Evolutionary conservation across 495 filamentous ascomycete species (phyloP).

Genomic region (Trichoderma virens): DNA sequence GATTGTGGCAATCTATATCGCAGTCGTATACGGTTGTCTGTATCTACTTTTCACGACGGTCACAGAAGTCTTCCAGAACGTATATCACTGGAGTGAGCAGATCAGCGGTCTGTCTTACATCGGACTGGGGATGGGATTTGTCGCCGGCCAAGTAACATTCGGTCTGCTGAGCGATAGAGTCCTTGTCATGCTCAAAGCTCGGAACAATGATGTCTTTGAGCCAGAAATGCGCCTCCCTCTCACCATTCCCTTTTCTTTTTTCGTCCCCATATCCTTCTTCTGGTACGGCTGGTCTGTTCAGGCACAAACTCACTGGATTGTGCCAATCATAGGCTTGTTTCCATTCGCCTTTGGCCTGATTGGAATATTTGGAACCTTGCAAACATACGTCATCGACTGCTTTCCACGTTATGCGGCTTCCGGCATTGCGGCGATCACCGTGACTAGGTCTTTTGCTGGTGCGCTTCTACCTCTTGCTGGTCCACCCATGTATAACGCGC

Average conservation of each 20-base stretch:
- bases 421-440: constrained; percentile 47
- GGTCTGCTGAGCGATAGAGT: constrained; percentile 18
- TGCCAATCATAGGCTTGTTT: constrained; percentile 44
- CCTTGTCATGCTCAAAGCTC: constrained; percentile 29
- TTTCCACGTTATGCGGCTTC: constrained; percentile 54
- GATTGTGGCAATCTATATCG: constrained; percentile 63
- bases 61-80: constrained; percentile 49
- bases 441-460: constrained; percentile 46
- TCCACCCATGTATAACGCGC: constrained; percentile 40
- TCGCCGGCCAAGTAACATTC: constrained; percentile 19
- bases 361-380: constrained; percentile 42
- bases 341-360: constrained; percentile 47
- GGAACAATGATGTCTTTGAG: constrained; percentile 44
- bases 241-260: constrained; percentile 28
- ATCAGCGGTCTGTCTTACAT: constrained; percentile 38
- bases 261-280: constrained; percentile 38
- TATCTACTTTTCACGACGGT: constrained; percentile 73
- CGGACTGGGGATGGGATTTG: constrained; percentile 36
- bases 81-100: constrained; percentile 37
- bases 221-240: constrained; percentile 39
- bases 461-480: constrained; percentile 50
- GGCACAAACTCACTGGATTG: constrained; percentile 30
- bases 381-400: constrained; percentile 53
- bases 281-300: constrained; percentile 39
- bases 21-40: constrained; percentile 65